Percentiles rank a stretch among this genome's conserved stretches.
Evolutionary conservation across 2,329 filamentous ascomycete genomes (phyloP).

Genomic region (Aspergillus clavatus): DNA sequence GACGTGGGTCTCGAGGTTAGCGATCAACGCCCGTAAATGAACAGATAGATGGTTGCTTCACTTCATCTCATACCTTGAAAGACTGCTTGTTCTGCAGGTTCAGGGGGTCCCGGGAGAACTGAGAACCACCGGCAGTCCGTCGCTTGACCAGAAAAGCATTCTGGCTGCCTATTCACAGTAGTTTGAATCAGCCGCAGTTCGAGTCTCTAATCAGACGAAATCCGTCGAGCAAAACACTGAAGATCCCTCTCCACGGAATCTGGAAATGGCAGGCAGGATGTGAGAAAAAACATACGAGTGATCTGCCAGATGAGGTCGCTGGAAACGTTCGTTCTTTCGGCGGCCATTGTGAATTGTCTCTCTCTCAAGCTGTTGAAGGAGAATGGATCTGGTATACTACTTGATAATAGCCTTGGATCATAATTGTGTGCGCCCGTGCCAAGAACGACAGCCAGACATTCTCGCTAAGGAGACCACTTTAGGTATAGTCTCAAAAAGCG

Average conservation of each 20-base stretch:
- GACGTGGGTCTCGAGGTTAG: conserved; percentile 20
- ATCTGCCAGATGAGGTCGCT: conserved; percentile 92
- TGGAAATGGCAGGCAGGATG: not conserved
- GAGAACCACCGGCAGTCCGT: conserved; percentile 69
- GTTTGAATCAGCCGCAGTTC: conserved; percentile 11
- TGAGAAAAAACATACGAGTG: conserved; percentile 66
- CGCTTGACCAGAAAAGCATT: conserved; percentile 93
- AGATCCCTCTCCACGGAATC: not conserved
- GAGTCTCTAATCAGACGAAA: not conserved
- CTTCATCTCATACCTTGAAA: conserved; percentile 69
- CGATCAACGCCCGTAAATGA: conserved; percentile 2
- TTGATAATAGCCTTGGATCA: conserved; percentile 10
- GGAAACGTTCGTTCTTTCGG: conserved; percentile 68
- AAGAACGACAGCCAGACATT: conserved; percentile 22
- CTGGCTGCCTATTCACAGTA: conserved; percentile 61
- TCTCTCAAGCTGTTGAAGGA: conserved; percentile 22
- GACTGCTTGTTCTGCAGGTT: conserved; percentile 90
- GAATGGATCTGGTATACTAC: conserved; percentile 18
- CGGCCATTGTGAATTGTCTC: conserved; percentile 35
- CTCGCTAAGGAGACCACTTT: conserved; percentile 39
- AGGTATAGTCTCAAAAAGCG: conserved; percentile 22
- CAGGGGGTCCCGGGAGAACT: conserved; percentile 90
- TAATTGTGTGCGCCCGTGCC: conserved; percentile 28
- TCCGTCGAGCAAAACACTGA: not conserved
- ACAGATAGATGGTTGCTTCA: not conserved